Conservation (phyloP, 352 stramenopile species). For the Elongisporangium anandrum region DNA sequence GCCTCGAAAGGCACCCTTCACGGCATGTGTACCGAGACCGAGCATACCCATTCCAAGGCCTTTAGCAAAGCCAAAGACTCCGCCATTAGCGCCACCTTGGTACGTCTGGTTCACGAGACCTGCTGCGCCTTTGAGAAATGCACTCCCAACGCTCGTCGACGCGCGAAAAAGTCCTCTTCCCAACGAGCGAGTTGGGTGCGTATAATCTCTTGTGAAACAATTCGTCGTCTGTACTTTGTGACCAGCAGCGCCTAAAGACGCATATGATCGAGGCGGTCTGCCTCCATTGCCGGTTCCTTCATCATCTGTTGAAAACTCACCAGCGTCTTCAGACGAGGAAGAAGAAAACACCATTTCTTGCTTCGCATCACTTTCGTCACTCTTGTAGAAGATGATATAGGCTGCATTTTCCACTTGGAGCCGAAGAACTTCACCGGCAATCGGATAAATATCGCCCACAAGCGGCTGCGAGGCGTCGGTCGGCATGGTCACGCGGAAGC, state of each 20-base stretch:
- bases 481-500: constrained; percentile 41
- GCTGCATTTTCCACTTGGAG: constrained; percentile 70
- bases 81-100: constrained; percentile 74
- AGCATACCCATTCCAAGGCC: constrained; percentile 85
- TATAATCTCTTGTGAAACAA: constrained; percentile 79
- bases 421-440: constrained; percentile 68
- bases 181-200: constrained; percentile 74
- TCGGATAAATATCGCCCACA: constrained; percentile 58
- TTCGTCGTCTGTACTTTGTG: constrained; percentile 87
- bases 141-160: constrained; percentile 82
- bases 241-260: constrained; percentile 70
- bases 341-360: constrained; percentile 42
- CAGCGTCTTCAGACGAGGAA: constrained; percentile 41
- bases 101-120: constrained; percentile 86
- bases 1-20: constrained; percentile 83
- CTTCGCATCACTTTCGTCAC: constrained; percentile 32
- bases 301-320: constrained; percentile 21
- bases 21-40: constrained; percentile 75
- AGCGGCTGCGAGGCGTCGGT: constrained; percentile 62
- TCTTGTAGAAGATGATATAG: constrained; percentile 90
- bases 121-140: constrained; percentile 77
- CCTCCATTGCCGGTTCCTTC: constrained; percentile 18
- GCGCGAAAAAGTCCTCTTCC: constrained; percentile 74
- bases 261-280: constrained; percentile 63
- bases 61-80: constrained; percentile 86